These are phyloP conservation scores for Colletotrichum godetiae DNA, from an alignment of 2,329 filamentous ascomycete genomes.

Conservation along the genomic window DNA sequence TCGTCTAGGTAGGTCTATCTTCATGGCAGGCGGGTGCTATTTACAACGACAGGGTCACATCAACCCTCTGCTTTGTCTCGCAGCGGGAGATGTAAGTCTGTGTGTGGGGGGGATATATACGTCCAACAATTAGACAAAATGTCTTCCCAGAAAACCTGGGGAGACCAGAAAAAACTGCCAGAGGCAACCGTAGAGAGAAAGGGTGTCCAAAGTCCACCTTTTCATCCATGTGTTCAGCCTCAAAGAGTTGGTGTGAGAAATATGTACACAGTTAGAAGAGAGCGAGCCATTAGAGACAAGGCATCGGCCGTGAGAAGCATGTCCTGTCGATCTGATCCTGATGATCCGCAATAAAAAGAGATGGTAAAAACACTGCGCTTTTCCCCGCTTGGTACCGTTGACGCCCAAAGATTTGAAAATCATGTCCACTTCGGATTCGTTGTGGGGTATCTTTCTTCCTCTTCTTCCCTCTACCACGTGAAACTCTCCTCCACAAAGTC, in stretches of 20 bases:
- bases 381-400: constrained; percentile 32
- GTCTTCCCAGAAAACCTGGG: neutral
- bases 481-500: constrained; percentile 86
- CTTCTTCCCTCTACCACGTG: constrained; percentile 61
- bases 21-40: constrained; percentile 27
- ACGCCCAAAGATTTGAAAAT: constrained; percentile 32
- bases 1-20: constrained; percentile 33
- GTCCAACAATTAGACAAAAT: constrained; percentile 34
- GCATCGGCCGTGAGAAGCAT: constrained; percentile 27
- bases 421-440: neutral
- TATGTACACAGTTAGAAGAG: constrained; percentile 34
- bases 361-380: constrained; percentile 9
- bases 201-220: neutral
- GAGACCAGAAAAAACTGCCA: constrained; percentile 1
- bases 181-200: neutral
- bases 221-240: neutral
- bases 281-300: constrained; percentile 24
- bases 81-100: constrained; percentile 19
- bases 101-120: constrained; percentile 28
- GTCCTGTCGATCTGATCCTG: constrained; percentile 12
- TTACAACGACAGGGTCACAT: constrained; percentile 29
- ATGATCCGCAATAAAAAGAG: constrained; percentile 1
- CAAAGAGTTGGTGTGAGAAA: constrained; percentile 29
- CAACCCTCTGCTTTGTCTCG: constrained; percentile 27
- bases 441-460: neutral